Percentiles rank a stretch among this genome's conserved stretches.
These are phyloP conservation scores for Cladosporium sp. DNA, from an alignment of 2,329 filamentous ascomycete genomes.

Conservation along the genomic window DNA sequence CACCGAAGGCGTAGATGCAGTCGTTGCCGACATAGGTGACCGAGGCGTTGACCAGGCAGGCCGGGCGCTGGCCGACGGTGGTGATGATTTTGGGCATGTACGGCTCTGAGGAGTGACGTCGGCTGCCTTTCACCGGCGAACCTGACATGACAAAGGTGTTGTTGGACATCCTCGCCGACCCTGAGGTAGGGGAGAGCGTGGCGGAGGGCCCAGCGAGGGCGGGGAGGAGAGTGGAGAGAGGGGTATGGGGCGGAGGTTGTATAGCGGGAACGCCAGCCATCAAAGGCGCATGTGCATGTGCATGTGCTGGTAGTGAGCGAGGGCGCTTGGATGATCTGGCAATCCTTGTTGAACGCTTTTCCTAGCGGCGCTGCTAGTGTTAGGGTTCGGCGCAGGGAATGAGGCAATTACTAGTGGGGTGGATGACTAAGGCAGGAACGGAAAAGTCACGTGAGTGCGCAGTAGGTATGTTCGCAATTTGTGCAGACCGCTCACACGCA, in stretches of 20 bases:
- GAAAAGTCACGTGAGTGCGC: neutral
- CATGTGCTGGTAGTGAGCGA: neutral
- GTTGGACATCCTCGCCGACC: conserved; percentile 44
- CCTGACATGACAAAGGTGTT: conserved; percentile 92
- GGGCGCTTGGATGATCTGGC: neutral
- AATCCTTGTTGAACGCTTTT: conserved; percentile 16
- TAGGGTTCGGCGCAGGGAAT: neutral
- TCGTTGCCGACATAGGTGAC: conserved; percentile 99
- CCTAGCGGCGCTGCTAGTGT: conserved; percentile 1
- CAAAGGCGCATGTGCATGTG: conserved; percentile 8
- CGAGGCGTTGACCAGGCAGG: conserved; percentile 95
- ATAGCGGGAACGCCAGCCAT: conserved; percentile 9
- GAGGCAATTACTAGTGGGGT: neutral
- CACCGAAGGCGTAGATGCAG: conserved; percentile 96
- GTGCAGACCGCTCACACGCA: neutral
- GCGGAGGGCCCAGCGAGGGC: conserved; percentile 11
- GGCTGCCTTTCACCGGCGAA: conserved; percentile 69
- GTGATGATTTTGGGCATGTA: conserved; percentile 81
- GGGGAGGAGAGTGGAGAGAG: conserved; percentile 11
- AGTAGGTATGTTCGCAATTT: too few relatives aligned
- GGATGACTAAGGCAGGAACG: neutral
- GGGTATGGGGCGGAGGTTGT: conserved; percentile 14
- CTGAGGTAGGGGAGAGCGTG: conserved; percentile 1
- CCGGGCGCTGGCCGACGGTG: conserved; percentile 67
- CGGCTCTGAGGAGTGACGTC: conserved; percentile 62